Evolutionary conservation across 805 yeast species (phyloP), one percentile per base, ranked within the genome.

Genomic region (Millerago galiae): DNA sequence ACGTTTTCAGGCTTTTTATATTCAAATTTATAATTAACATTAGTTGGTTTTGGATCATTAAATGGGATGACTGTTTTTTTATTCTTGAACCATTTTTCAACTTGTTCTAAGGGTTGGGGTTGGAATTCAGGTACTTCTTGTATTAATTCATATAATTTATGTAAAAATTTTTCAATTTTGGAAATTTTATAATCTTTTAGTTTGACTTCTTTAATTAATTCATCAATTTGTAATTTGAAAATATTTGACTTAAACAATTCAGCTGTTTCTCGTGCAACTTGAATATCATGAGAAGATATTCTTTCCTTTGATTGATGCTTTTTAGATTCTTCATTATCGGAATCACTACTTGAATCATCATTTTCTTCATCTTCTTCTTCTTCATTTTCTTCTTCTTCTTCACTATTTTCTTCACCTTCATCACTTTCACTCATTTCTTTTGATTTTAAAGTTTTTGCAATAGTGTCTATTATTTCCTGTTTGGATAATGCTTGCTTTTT

Each of bases 171-270:
- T 58, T 87, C 95, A 43, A 87, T 77, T 38, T 71, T 68, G 39
- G 75, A 59, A 35, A 83, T 74, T 55, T 82, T 81, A 14, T 76
- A 62, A 15, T 86, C 91, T 53, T 84, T 84, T 33, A 90, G 61
- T 52, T 78, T 76, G 33, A 91, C 75, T 62, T 91, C 98, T 51
- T 78, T 76, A 52, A 93, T 67, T 33, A 93, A 68, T 59, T 90
- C 98, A 63, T 90, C 98, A 47, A 93, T 89, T 66, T 93, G 96
- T 44, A 93, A 65, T 62, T 93, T 93, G 79, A 93, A 91, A 42
- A 93, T 89, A 63, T 90, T 93, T 8, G 96, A 88, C 58, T 90
- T 88, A 77, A 90, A 93, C 36, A 91, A 67, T 61, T 90, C 97
- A 1, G 95, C 93, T 1, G 97, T 86, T 61, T 90, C 97, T 54